These are phyloP conservation scores for Coelastrella sp. DNA, from an alignment of 139 green algal species.

Conservation along the genomic window DNA sequence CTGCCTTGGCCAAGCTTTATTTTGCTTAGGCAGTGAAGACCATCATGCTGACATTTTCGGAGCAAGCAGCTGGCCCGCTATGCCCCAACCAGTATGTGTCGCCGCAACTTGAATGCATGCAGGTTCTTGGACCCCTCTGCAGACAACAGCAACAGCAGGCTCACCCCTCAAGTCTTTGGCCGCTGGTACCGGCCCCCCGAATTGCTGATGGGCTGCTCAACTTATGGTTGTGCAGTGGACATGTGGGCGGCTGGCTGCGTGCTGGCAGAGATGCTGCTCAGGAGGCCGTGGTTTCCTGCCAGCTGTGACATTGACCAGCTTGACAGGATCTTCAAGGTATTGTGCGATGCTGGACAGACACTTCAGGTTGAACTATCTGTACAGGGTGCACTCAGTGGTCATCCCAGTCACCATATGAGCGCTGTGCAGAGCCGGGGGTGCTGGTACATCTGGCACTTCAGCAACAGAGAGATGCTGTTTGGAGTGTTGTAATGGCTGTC, in stretches of 20 bases:
- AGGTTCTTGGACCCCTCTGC: conserved; percentile 2
- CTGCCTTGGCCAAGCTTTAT: too few relatives aligned
- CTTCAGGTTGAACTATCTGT: not conserved
- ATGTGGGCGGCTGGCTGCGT: conserved; percentile 89
- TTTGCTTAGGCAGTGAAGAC: not conserved
- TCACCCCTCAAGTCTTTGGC: conserved; percentile 78
- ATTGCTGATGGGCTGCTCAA: conserved; percentile 80
- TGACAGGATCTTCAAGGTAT: conserved; percentile 50
- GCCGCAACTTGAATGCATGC: not conserved
- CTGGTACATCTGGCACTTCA: too few relatives aligned
- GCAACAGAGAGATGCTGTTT: too few relatives aligned
- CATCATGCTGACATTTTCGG: not conserved
- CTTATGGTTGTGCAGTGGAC: conserved; percentile 81
- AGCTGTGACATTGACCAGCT: conserved; percentile 62
- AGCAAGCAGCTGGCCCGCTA: too few relatives aligned
- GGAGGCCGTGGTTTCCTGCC: conserved; percentile 74
- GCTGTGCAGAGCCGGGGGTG: too few relatives aligned
- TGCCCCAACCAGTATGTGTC: not conserved
- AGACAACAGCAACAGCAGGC: not conserved
- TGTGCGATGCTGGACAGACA: not conserved
- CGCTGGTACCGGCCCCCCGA: conserved; percentile 89
- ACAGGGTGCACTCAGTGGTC: not conserved
- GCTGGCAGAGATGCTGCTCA: conserved; percentile 84
- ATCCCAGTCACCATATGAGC: too few relatives aligned
- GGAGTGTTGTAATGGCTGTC: too few relatives aligned